Percentiles rank a stretch among this genome's conserved stretches.
These are phyloP conservation scores for Aspergillus floridensis DNA, from an alignment of 2,329 filamentous ascomycete species.

Conservation along the genomic window DNA sequence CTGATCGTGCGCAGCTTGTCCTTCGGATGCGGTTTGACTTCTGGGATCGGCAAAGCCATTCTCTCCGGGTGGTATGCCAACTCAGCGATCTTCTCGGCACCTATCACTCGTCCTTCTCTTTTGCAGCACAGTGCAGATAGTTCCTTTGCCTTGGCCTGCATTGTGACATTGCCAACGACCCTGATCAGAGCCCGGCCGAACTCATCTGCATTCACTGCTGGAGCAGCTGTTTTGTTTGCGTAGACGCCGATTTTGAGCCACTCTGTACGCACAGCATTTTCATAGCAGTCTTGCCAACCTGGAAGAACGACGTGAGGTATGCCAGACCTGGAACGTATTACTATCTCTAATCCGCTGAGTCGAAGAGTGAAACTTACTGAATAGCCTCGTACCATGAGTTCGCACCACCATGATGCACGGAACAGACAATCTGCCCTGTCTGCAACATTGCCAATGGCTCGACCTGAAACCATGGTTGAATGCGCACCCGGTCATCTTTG, in stretches of 20 bases:
- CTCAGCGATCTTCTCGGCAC: not conserved
- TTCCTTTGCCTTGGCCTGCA: not conserved
- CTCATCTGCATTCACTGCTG: not conserved
- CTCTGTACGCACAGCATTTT: conserved; percentile 1
- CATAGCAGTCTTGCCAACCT: conserved; percentile 1
- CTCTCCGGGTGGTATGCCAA: not conserved
- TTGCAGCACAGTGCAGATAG: not conserved
- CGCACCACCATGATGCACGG: not conserved
- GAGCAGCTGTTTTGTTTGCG: not conserved
- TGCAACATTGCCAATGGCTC: not conserved
- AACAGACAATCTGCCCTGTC: not conserved
- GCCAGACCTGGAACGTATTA: not conserved
- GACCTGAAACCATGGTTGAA: not conserved
- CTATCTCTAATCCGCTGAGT: not conserved
- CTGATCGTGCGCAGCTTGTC: not conserved
- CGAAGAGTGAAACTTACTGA: not conserved
- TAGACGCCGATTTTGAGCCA: not conserved
- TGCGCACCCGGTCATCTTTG: not conserved
- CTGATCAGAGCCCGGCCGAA: not conserved
- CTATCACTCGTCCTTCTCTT: not conserved
- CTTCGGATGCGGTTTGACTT: not conserved
- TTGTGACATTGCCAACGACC: not conserved
- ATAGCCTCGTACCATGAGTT: conserved; percentile 2
- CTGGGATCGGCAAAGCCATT: not conserved
- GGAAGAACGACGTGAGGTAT: conserved; percentile 1